Evolutionary conservation across 2,329 filamentous ascomycete genomes (phyloP).

Genomic region (Zymoseptoria brevis): DNA sequence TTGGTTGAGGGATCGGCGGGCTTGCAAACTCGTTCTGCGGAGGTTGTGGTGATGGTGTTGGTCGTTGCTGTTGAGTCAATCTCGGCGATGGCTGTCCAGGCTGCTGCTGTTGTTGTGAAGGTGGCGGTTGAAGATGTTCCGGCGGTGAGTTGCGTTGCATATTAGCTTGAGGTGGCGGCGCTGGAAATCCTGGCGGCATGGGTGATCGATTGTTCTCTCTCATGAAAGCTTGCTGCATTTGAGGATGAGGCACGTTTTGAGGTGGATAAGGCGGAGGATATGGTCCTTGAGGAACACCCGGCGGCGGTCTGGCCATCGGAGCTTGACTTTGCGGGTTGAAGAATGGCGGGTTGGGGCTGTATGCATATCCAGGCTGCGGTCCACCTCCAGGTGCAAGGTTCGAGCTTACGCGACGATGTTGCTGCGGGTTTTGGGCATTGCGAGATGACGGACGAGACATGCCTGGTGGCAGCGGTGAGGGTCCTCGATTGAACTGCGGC

Average conservation of each 20-base stretch:
- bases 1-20: conserved; percentile 53
- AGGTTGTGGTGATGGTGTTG: conserved; percentile 43
- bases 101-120: conserved; percentile 28
- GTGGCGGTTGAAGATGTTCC: conserved; percentile 27
- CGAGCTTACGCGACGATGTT: conserved; percentile 62
- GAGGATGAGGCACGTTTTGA: conserved; percentile 28
- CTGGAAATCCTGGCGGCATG: conserved; percentile 61
- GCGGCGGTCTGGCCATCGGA: conserved; percentile 30
- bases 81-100: conserved; percentile 30
- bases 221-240: conserved; percentile 61
- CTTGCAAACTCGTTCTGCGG: conserved; percentile 45
- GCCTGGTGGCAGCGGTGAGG: conserved; percentile 72
- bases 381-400: conserved; percentile 56
- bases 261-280: conserved; percentile 26
- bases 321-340: conserved; percentile 59
- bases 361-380: conserved; percentile 57
- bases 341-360: conserved; percentile 77
- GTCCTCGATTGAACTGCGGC: conserved; percentile 62
- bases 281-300: conserved; percentile 15
- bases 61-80: conserved; percentile 24
- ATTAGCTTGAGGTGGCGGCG: conserved; percentile 48
- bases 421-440: conserved; percentile 59
- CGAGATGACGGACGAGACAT: conserved; percentile 72
- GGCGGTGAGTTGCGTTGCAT: conserved; percentile 32
- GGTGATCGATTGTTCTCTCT: conserved; percentile 70